A percentile compares a stretch with the other conserved stretches of the same genome.
Conservation (phyloP, 331 rosid species). For the Quercus tomentella region DNA sequence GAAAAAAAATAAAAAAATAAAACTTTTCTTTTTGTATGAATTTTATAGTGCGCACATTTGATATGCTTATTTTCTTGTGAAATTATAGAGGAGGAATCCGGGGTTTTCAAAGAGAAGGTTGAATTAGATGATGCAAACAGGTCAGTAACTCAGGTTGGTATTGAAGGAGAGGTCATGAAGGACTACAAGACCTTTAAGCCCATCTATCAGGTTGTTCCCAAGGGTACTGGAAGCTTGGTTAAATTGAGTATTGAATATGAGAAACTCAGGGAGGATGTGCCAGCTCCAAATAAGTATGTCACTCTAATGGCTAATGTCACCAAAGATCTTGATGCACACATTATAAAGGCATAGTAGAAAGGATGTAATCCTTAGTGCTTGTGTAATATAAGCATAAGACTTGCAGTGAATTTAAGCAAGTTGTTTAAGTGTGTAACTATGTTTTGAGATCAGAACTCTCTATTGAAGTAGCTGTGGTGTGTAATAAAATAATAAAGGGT, state of each 20-base stretch:
- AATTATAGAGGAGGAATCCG: conserved; percentile 10
- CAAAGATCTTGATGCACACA: conserved; percentile 42
- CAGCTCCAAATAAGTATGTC: conserved; percentile 16
- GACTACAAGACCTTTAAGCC: conserved; percentile 38
- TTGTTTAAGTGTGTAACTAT: too few species aligned
- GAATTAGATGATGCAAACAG: conserved; percentile 18
- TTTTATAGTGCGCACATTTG: too few species aligned
- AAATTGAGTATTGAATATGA: conserved; percentile 34
- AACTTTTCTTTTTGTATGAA: too few species aligned
- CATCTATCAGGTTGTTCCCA: conserved; percentile 23
- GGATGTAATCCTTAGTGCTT: background rate
- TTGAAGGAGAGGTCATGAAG: conserved; percentile 27
- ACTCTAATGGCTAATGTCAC: conserved; percentile 16
- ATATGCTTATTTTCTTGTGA: background rate
- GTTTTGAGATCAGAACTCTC: too few species aligned
- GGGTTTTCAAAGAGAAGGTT: conserved; percentile 26
- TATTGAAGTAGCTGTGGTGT: too few species aligned
- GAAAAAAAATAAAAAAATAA: too few species aligned
- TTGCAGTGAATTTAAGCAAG: too few species aligned
- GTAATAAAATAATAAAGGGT: too few species aligned
- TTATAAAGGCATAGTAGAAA: conserved; percentile 4
- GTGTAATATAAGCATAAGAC: background rate
- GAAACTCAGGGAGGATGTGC: conserved; percentile 29
- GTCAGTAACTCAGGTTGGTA: background rate
- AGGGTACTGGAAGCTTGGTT: conserved; percentile 21